phyloP scores from a whole-genome alignment of 2,329 filamentous ascomycete genomes.

The Epichloe aotearoae region DNA sequence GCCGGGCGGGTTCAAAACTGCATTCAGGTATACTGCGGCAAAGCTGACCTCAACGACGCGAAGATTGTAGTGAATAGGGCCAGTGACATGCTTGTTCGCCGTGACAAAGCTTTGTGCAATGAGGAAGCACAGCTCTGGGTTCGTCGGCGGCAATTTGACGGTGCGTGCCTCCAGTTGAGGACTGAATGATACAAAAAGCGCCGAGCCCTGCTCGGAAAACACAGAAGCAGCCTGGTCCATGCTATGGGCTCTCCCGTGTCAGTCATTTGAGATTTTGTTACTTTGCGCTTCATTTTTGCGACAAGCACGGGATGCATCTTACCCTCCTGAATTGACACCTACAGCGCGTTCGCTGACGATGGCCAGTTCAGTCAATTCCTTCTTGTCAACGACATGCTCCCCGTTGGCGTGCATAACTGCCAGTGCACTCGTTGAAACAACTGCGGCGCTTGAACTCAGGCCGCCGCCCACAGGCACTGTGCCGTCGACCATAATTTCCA shows the following conservation, averaged over 20 bases:
- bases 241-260: constrained; percentile 26
- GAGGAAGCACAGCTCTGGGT: constrained; percentile 77
- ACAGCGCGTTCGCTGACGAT: constrained; percentile 91
- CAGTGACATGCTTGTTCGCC: constrained; percentile 89
- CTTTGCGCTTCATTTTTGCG: not conserved
- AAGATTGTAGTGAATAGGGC: constrained; percentile 89
- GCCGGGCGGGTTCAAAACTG: constrained; percentile 40
- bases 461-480: constrained; percentile 87
- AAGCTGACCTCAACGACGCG: constrained; percentile 92
- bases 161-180: constrained; percentile 64
- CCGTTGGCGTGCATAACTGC: constrained; percentile 82
- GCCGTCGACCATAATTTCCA: constrained; percentile 84
- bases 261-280: not conserved
- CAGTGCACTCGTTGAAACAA: constrained; percentile 80
- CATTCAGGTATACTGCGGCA: constrained; percentile 58
- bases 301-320: constrained; percentile 19
- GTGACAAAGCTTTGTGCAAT: constrained; percentile 91
- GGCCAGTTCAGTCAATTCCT: constrained; percentile 78
- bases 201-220: constrained; percentile 73
- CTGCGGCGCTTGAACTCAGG: constrained; percentile 84
- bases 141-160: constrained; percentile 68
- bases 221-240: constrained; percentile 98
- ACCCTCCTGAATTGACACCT: constrained; percentile 93
- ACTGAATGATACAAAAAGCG: constrained; percentile 81
- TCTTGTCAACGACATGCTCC: constrained; percentile 69